Evolutionary conservation across 2,329 filamentous ascomycete genomes (phyloP), one percentile per base, ranked within the genome.

Genomic region (Neonectria ditissima): DNA sequence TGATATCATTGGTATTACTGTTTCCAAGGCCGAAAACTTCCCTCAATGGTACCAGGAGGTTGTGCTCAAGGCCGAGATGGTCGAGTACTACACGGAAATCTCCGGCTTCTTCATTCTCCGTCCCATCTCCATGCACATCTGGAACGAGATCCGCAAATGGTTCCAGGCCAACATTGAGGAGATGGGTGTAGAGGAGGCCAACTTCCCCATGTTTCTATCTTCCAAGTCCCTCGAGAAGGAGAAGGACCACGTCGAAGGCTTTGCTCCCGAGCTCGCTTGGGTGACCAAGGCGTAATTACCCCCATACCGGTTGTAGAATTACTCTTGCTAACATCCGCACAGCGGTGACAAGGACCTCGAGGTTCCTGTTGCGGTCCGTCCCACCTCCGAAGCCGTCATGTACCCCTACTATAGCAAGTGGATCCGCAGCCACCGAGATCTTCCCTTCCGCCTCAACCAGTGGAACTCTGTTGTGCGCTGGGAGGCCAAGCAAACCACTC

Each of bases 241-340:
- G 81, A 97, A 97, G 86, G 92, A 96, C 75, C 96, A 99, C 79
- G 92, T 99, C 66, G 95, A 99, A 80, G 96, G 96, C n/a, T 99
- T 99, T 79, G 96, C 96, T 55, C 94, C 96, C 34, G 92, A 96
- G 80, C 87, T 96, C 70, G 92, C 92, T 60, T 96, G 92, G 92
- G 92, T 96, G 28, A 96, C 92, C 55, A 92, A 93, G 80, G 92
- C 91, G 85, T 91, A 80, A 81, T 87, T 83, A 6, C 3, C 34
- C 28, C 34, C 34, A 28, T 24, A 41, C 7, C 11, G 30, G 44
- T 24, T 26, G 10, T 51, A 39, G 18, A 32, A 20, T n/a, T 37
- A 2, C 45, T 44, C 41, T 37, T 52, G 60, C 48, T 64, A 53
- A 65, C 60, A 76, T 56, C 47, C 4, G 16, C 64, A 20, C 70